A percentile compares a stretch with the other conserved stretches of the same genome.
phyloP scores from a whole-genome alignment of 2,329 filamentous ascomycete species.

The Penicillium sp. region DNA sequence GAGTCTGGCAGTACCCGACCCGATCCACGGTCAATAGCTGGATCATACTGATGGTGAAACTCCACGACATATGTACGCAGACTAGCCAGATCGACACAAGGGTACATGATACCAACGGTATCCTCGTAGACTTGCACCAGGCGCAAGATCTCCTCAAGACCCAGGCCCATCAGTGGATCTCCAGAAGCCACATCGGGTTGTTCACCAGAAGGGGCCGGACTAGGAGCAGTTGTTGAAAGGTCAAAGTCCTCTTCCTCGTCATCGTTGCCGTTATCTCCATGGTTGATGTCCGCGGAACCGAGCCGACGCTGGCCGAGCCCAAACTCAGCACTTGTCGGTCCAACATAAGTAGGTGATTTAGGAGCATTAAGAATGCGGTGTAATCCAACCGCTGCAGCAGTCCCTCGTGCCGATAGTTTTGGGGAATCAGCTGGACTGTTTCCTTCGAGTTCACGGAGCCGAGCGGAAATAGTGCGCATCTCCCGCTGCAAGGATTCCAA shows the following conservation, averaged over 20 bases:
- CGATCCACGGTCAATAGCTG: neutral
- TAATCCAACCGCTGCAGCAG: slow-evolving; percentile 12
- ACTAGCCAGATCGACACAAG: slow-evolving; percentile 70
- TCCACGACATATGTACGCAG: slow-evolving; percentile 54
- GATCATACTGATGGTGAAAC: slow-evolving; percentile 19
- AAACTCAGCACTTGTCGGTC: slow-evolving; percentile 39
- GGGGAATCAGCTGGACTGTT: slow-evolving; percentile 9
- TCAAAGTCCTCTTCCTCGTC: slow-evolving; percentile 20
- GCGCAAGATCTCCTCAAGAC: slow-evolving; percentile 73
- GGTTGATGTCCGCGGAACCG: neutral
- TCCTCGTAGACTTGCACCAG: slow-evolving; percentile 79
- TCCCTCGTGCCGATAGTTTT: slow-evolving; percentile 4
- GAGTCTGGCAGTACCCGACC: neutral
- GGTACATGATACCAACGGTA: slow-evolving; percentile 87
- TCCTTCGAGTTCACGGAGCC: slow-evolving; percentile 28
- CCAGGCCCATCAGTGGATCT: slow-evolving; percentile 74
- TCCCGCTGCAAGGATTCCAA: slow-evolving; percentile 31
- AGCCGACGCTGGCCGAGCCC: slow-evolving; percentile 23
- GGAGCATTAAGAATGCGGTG: slow-evolving; percentile 35
- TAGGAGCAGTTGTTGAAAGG: slow-evolving; percentile 20
- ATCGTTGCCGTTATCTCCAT: slow-evolving; percentile 4
- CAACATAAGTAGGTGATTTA: slow-evolving; percentile 34
- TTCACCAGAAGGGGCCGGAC: slow-evolving; percentile 24
- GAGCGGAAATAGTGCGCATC: slow-evolving; percentile 30
- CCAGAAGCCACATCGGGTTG: slow-evolving; percentile 39